Conservation (phyloP, 768 basidiomycete species). For the Cyclocybe aegerita region DNA sequence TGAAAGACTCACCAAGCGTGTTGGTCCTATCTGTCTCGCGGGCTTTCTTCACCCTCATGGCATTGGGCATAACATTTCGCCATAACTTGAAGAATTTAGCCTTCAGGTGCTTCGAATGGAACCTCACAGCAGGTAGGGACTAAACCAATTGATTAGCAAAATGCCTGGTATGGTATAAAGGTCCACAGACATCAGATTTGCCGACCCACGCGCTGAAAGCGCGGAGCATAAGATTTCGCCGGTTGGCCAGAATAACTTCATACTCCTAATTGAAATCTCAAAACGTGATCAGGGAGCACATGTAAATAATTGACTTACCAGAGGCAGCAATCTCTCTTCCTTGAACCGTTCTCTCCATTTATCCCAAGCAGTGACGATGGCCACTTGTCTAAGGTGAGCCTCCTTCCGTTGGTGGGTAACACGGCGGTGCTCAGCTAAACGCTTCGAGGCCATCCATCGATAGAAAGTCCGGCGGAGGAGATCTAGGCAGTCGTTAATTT, state of each 20-base stretch:
- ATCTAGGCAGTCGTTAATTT: slow-evolving; percentile 41
- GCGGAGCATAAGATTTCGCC: slow-evolving; percentile 61
- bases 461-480: slow-evolving; percentile 64
- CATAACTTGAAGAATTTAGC: slow-evolving; percentile 62
- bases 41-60: slow-evolving; percentile 62
- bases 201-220: slow-evolving; percentile 75
- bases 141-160: slow-evolving; percentile 23
- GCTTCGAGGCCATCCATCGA: slow-evolving; percentile 65
- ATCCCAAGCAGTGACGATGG: slow-evolving; percentile 65
- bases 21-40: slow-evolving; percentile 55
- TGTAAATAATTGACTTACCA: slow-evolving; percentile 41
- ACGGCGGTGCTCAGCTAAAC: slow-evolving; percentile 61
- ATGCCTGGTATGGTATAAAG: not conserved
- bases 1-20: slow-evolving; percentile 51
- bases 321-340: slow-evolving; percentile 61
- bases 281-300: slow-evolving; percentile 3
- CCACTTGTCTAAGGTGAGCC: slow-evolving; percentile 53
- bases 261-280: slow-evolving; percentile 45
- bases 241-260: slow-evolving; percentile 54
- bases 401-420: slow-evolving; percentile 59
- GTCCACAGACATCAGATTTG: slow-evolving; percentile 58
- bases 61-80: slow-evolving; percentile 70
- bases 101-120: slow-evolving; percentile 64
- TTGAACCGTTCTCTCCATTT: slow-evolving; percentile 76
- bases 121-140: slow-evolving; percentile 80